Evolutionary conservation across 2,329 filamentous ascomycete species (phyloP), one percentile per base, ranked within the genome.

Genomic region (Fusarium agapanthi): DNA sequence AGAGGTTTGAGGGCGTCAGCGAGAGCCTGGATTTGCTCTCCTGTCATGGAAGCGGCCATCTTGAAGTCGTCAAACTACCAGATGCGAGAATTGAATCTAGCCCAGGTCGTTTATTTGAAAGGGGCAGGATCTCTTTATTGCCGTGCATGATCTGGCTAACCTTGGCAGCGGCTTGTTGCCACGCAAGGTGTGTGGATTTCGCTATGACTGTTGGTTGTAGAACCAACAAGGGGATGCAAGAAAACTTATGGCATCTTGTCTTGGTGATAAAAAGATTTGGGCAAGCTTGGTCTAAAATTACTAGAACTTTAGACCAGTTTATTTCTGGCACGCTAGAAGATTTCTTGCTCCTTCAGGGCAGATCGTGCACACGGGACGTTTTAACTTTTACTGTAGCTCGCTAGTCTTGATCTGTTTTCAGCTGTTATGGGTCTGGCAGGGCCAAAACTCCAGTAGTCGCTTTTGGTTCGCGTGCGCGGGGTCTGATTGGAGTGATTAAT

Each of bases 1-100:
- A 69, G 5, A 26, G 66, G 57, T 14, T 50, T 28, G 0, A 69
- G 64, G 3, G n/a, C 38, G 6, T 68, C 10, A 22, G 26, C 64
- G 14, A 69, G 35, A 41, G 64, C 57, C 16, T 57, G 30, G 5
- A 64, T 57, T 4, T 68, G 64, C 57, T 68, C 57, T 40, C 66
- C 66, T 3, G 64, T 69, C 51, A 69, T 34, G 14, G 37, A 34
- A 14, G n/a, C 30, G 13, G 38, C 38, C 54, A 56, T 56, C 32
- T 51, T 37, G n/a, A 35, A 18, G 24, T 26, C 50, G 24, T 53
- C 50, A 53, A 53, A 53, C 28, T 37, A 53, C 34, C 34, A 53
- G 50, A 26, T 12, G 24, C 32, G 20, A 14, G n/a, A 51, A 26
- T 26, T 37, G 32, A 22, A 22, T 4, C 18, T 51, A 20, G 28